Evolutionary conservation across 768 basidiomycete species (phyloP).

Genomic region (Phanerochaete sordida): DNA sequence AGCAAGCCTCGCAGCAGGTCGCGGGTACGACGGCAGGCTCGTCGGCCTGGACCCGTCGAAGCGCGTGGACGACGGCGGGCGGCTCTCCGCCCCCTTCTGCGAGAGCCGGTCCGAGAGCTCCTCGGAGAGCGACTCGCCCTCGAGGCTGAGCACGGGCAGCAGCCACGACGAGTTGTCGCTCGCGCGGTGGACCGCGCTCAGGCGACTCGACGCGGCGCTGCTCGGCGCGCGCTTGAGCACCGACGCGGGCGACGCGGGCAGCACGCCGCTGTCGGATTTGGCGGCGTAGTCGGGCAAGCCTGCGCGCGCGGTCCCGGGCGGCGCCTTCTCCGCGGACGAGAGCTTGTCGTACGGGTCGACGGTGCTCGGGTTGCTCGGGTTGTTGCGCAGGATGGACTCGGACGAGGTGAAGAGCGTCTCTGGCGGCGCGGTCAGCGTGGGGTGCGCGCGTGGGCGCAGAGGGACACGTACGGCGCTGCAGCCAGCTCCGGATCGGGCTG

Average conservation of each 20-base stretch:
- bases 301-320: neutral
- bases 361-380: slow-evolving; percentile 16
- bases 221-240: neutral
- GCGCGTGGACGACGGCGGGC: too few species aligned
- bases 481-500: slow-evolving; percentile 20
- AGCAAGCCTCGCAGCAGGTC: neutral
- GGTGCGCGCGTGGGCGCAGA: neutral
- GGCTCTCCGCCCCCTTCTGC: too few species aligned
- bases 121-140: neutral
- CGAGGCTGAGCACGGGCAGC: neutral
- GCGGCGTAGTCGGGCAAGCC: neutral
- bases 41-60: too few species aligned
- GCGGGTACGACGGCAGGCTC: neutral
- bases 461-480: slow-evolving; percentile 8
- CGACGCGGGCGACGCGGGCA: neutral
- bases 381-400: slow-evolving; percentile 24
- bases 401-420: slow-evolving; percentile 20
- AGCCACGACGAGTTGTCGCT: neutral
- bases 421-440: neutral
- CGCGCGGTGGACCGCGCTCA: neutral
- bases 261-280: neutral
- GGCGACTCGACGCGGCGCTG: neutral
- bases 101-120: too few species aligned
- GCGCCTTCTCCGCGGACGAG: slow-evolving; percentile 2
- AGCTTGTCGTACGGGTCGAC: slow-evolving; percentile 10